phyloP scores from a whole-genome alignment of 176 grass and related monocot species.

The Saccharum spontaneum region DNA sequence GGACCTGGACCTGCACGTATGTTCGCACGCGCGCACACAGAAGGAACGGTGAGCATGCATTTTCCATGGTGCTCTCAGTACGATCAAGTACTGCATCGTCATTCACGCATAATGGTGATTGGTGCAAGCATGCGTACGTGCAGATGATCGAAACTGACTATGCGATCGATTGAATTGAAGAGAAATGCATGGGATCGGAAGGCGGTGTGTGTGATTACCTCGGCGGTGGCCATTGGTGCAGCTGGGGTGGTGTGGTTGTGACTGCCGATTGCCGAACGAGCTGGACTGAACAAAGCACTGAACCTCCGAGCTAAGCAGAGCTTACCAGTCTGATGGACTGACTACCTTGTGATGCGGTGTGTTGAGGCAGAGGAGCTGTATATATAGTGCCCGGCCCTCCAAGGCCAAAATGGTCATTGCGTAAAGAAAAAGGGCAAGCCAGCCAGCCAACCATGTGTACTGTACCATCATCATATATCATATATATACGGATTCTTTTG shows the following conservation, averaged over 20 bases:
- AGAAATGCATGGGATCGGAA: not conserved
- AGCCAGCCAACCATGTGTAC: not conserved
- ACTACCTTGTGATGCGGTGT: slow-evolving; percentile 27
- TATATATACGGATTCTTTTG: too few species aligned
- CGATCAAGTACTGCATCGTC: not conserved
- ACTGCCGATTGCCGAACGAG: slow-evolving; percentile 2
- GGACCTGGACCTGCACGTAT: slow-evolving; percentile 47
- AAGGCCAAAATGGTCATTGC: slow-evolving; percentile 38
- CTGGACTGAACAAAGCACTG: not conserved
- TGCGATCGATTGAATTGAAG: not conserved
- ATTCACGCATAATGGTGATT: too few species aligned
- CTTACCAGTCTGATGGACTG: not conserved
- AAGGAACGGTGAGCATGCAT: not conserved
- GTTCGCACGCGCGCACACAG: not conserved
- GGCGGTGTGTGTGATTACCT: slow-evolving; percentile 30
- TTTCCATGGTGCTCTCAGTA: not conserved
- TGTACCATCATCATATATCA: too few species aligned
- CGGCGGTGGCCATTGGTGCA: slow-evolving; percentile 59
- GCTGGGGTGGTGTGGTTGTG: not conserved
- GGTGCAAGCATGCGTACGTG: not conserved
- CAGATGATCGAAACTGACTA: not conserved
- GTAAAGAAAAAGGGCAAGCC: not conserved
- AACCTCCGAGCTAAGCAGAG: slow-evolving; percentile 5
- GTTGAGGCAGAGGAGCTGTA: slow-evolving; percentile 5
- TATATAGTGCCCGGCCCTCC: slow-evolving; percentile 25